Evolutionary conservation across 2,329 filamentous ascomycete genomes (phyloP), one percentile per base, ranked within the genome.

Genomic region (Seiridium cupressi): DNA sequence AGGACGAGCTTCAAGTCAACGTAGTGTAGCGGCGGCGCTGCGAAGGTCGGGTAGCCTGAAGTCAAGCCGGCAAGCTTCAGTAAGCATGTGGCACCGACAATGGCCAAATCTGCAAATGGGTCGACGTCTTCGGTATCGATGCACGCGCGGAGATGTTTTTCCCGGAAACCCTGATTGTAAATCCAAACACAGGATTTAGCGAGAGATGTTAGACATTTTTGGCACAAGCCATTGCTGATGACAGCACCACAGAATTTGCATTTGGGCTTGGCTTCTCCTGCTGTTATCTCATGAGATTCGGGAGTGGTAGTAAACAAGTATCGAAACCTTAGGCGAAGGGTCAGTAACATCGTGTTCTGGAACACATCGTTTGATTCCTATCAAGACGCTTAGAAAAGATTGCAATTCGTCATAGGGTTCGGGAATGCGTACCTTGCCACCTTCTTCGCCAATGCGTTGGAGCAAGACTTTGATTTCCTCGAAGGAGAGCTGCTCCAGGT

Each of bases 401-500:
- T 26, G 18, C 26, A 26, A 26, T 26, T 26, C 47, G 26, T 10
- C 11, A 49, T 32, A 13, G 5, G n/a, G 9, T 3, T 3, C 40
- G 13, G 13, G 58, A 3, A 61, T 58, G 3, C 67, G 59, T 59
- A 76, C 75, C 64, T 74, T 66, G 3, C 71, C 66, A 1, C 73
- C 64, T 31, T 40, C 34, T 32, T 13, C 44, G 36, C 55, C 58
- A 35, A 80, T 60, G 4, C 65, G 66, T 0, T 70, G 68, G 3
- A 78, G 61, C 53, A 78, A 72, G 1, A 73, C 62, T 47, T 73
- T 74, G 6, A 78, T 65, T 5, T 82, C 80, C 0, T 71, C 65
- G 2, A 75, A 69, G 1, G 68, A 72, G 0, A 86, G 73, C 26
- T 71, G 68, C 46, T 79, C 75, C 3, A 80, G 69, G 58, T 80